Base-by-base conservation (phyloP, 805 yeast genomes). In the Saccharomycopsis fodiens region DNA sequence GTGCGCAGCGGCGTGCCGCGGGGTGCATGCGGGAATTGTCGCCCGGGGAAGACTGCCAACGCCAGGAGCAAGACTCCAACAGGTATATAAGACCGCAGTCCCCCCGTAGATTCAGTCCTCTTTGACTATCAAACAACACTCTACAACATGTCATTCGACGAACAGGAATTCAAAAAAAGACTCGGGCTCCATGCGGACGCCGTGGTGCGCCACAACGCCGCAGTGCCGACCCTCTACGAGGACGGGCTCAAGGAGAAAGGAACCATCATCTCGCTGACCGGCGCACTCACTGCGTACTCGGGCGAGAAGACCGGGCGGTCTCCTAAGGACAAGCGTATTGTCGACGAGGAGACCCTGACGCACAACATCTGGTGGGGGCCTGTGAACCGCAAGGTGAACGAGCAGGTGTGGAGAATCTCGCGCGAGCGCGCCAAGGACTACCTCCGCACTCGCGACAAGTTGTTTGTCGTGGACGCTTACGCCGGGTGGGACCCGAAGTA, bases 401-500 rank as follows among this genome's bases (percentile, higher is more conserved):
- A 87, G 68, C 80, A 82, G 63, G 88, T 96, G 19, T 91, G 97
- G 97, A 78, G 79, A 58, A 88, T 91, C 59, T 85, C 94, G 65
- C 83, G 95, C 65, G 91, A 91, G 57, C 85, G 98, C 70, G 97
- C 98, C 43, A 77, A 89, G 55, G 98, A 91, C 68, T 91, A 89
- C 72, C 76, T 91, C 65, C 85, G 95, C 75, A 91, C 97, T 46
- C 84, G 96, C 69, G 89, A 84, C 58, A 87, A 88, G 65, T 79
- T 93, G 59, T 91, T 84, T 68, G 89, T 91, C 53, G 88, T 91
- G 55, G 98, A 91, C 63, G 97, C 97, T 10, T 91, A 67, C 64
- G 98, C 97, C 40, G 98, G 98, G 55, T 91, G 98, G 98, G 98
- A 91, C 66, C 96, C 97, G 61, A 81, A 86, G 61, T 91, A 91